Percentiles rank a stretch among this genome's conserved stretches.
Evolutionary conservation across 768 basidiomycete species (phyloP).

Genomic region (Leucocoprinus sp.): DNA sequence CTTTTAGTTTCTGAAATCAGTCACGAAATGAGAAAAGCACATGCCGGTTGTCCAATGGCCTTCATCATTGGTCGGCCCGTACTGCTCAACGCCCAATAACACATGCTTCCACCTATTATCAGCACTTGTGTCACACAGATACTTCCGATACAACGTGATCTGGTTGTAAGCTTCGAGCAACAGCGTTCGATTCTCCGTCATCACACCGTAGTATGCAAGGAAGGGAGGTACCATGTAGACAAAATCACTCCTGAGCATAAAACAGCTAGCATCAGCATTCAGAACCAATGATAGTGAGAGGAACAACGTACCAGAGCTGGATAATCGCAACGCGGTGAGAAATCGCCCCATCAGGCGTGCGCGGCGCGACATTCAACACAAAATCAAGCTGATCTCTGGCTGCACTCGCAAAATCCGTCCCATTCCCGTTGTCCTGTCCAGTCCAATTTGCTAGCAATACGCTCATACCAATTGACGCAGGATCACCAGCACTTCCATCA

Average conservation of each 20-base stretch:
- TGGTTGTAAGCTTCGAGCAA: constrained; percentile 63
- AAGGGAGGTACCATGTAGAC: constrained; percentile 86
- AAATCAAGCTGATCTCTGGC: constrained; percentile 60
- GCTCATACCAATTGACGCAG: constrained; percentile 67
- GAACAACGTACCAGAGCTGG: constrained; percentile 54
- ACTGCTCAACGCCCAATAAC: constrained; percentile 34
- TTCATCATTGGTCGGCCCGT: constrained; percentile 35
- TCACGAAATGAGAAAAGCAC: constrained; percentile 11
- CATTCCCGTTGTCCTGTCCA: constrained; percentile 22
- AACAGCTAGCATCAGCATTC: not conserved
- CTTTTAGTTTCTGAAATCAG: not conserved
- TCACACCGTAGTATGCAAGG: constrained; percentile 74
- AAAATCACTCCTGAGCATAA: constrained; percentile 56
- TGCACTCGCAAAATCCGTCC: constrained; percentile 50
- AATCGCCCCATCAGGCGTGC: constrained; percentile 68
- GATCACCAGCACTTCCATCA: constrained; percentile 65
- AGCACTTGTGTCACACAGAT: constrained; percentile 44
- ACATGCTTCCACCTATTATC: constrained; percentile 72
- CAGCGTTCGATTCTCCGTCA: constrained; percentile 47
- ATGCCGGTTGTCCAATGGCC: constrained; percentile 79
- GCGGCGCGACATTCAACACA: constrained; percentile 47
- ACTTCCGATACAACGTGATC: constrained; percentile 59
- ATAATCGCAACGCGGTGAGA: constrained; percentile 65
- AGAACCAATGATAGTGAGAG: not conserved
- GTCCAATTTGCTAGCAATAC: constrained; percentile 55